Evolutionary conservation across 805 yeast genomes (phyloP).

Genomic region (Sugiyamaella americana): DNA sequence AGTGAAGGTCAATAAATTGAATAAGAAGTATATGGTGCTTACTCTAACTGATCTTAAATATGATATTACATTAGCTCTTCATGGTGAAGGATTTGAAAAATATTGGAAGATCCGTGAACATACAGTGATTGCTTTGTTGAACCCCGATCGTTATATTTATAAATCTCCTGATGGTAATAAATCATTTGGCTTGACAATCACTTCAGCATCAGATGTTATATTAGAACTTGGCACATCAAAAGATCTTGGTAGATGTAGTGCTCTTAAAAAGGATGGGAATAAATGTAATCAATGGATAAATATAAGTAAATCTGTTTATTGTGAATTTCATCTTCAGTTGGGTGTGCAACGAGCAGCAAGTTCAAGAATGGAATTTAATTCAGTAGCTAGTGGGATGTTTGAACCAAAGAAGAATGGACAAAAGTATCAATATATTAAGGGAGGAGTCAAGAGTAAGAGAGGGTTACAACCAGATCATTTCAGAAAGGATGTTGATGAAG

Average conservation of each 20-base stretch:
- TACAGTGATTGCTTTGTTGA: conserved; percentile 64
- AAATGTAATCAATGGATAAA: conserved; percentile 61
- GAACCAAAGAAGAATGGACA: conserved; percentile 41
- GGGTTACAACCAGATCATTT: conserved; percentile 13
- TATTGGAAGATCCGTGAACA: conserved; percentile 74
- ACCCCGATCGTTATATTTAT: conserved; percentile 51
- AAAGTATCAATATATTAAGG: conserved; percentile 1
- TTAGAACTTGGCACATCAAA: conserved; percentile 69
- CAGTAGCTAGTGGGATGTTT: conserved; percentile 36
- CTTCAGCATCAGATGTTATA: conserved; percentile 45
- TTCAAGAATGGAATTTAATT: conserved; percentile 70
- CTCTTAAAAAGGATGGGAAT: conserved; percentile 42
- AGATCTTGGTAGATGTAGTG: conserved; percentile 64
- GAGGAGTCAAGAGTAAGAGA: conserved; percentile 2
- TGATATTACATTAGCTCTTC: conserved; percentile 54
- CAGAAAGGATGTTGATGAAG: conserved; percentile 6
- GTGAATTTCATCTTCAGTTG: conserved; percentile 67
- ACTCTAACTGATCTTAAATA: conserved; percentile 63
- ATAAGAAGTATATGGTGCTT: conserved; percentile 54
- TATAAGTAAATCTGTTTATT: conserved; percentile 44
- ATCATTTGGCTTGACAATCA: conserved; percentile 52
- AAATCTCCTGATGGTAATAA: conserved; percentile 32
- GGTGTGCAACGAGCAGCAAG: conserved; percentile 46
- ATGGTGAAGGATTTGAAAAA: conserved; percentile 60
- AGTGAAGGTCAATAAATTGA: conserved; percentile 35